Evolutionary conservation across 78 protist genomes (phyloP), one percentile per base, ranked within the genome.

Genomic region (Creolimax fragrantissima): DNA sequence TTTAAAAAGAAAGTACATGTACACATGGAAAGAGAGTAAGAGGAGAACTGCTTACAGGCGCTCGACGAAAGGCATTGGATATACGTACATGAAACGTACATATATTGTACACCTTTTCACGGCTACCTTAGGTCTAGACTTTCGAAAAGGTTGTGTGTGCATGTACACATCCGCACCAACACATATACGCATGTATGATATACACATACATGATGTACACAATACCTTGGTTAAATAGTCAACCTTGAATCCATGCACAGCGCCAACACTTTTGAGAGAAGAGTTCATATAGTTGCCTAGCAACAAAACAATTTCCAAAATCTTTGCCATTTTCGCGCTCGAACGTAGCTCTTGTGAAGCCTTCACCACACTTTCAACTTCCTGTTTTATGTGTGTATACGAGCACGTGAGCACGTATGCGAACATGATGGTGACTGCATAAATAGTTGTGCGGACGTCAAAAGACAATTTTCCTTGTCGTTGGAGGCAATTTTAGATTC

Each of bases 221-320:
- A n/a, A 58, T 5, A 92, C 58, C 45, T 84, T 84, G 89, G n/a
- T 4, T 39, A 92, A 86, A 5, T 7, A 44, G 37, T 92, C 91
- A 5, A 92, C 3, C 74, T 92, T 92, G 41, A 92, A 92, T 32
- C 93, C 93, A 2, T 88, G 45, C 88, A 41, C 81, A 3, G 93
- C 89, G 42, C 39, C 90, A 7, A 35, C 93, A 3, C 39, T 7
- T 36, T 35, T 6, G 2, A 36, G 84, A 4, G 90, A 43, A 3
- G 83, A 42, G 47, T 92, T 92, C 90, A 92, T 84, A 86, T 92
- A 85, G 83, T 92, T 92, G 44, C 93, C 93, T 41, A 92, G 89
- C 5, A 47, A 42, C 3, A 92, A 84, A 3, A 92, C 11, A 24
- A 92, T 5, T 35, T 92, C 93, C 44, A 92, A 3, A 36, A 85